Base-by-base conservation (phyloP, 805 yeast genomes). In the Cephaloascus albidus region DNA sequence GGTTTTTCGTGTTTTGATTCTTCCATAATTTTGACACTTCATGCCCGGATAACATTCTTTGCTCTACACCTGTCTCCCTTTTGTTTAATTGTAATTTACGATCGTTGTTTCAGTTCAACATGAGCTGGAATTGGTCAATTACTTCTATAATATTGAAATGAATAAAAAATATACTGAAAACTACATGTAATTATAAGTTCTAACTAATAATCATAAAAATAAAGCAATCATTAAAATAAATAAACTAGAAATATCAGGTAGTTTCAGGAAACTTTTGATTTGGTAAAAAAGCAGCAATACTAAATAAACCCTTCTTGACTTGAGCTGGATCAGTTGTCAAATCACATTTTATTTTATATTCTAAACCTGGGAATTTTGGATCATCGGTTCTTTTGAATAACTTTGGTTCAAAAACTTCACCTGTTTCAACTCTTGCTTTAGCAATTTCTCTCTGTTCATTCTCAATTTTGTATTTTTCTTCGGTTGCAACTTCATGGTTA, bases 381-480 rank as follows among this genome's bases (percentile, higher is more conserved):
- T 58, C 10, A 66, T 45, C 4, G 70, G 61, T 12, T 60, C 68
- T 23, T 52, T 70, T 76, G 62, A 90, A 90, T 35, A 87, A 60
- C 52, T 79, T 78, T 18, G 97, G 96, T 47, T 76, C 78, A 58
- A 85, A 88, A 47, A 80, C 88, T 1, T 74, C 80, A 12, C 90
- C 94, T 37, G 81, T 83, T 47, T 83, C 95, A 16, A 64, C 60
- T 49, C 97, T 74, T 50, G 77, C 71, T 56, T 79, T 82, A 14
- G 95, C 87, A 33, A 68, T 61, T 16, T 62, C 61, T 55, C 98
- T 75, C 63, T 93, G 98, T n/a, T 70, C 70, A 44, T 86, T 84
- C 61, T 93, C 98, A 40, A 93, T 86, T 48, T 76, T 74, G 54
- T 68, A 83, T 61, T 93, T 93, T 54, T 88, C 96, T 23, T 79